phyloP scores from a whole-genome alignment of 495 filamentous ascomycete species.

The Tetracladium marchalianum region DNA sequence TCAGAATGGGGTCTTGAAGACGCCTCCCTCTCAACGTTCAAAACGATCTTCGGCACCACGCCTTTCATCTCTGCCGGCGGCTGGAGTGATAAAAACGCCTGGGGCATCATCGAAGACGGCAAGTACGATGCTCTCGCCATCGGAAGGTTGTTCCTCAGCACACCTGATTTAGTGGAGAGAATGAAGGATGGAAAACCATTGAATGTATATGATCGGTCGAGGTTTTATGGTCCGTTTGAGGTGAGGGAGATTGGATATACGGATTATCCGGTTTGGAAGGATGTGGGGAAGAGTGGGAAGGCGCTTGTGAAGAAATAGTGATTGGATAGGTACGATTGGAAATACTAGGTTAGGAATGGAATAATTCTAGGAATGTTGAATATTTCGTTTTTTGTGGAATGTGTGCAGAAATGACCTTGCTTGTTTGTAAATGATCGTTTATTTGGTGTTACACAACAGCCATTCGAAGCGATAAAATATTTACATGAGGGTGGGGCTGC shows the following conservation, averaged over 20 bases:
- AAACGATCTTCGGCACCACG: conserved; percentile 33
- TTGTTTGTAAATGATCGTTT: no score
- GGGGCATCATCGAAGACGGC: conserved; percentile 32
- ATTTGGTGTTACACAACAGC: no score
- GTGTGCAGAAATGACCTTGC: no score
- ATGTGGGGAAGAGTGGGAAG: conserved; percentile 10
- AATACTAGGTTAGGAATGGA: no score
- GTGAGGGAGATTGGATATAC: conserved; percentile 48
- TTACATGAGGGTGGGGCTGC: no score
- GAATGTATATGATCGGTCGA: conserved; percentile 41
- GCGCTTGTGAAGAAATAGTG: conserved; percentile 2
- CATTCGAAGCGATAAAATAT: no score
- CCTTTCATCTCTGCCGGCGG: conserved; percentile 40
- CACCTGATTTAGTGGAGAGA: conserved; percentile 14
- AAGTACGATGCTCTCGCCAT: conserved; percentile 28
- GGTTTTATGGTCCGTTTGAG: conserved; percentile 44
- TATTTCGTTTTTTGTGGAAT: no score
- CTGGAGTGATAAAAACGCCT: conserved; percentile 36
- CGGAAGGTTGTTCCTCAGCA: conserved; percentile 12
- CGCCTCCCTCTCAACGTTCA: no score
- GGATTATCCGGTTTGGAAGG: conserved; percentile 34
- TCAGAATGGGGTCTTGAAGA: no score
- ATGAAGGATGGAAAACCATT: conserved; percentile 46
- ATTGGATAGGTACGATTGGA: no score
- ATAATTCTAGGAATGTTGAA: no score